These are phyloP conservation scores for Rachicladosporium sp. DNA, from an alignment of 2,329 filamentous ascomycete species.

Conservation along the genomic window DNA sequence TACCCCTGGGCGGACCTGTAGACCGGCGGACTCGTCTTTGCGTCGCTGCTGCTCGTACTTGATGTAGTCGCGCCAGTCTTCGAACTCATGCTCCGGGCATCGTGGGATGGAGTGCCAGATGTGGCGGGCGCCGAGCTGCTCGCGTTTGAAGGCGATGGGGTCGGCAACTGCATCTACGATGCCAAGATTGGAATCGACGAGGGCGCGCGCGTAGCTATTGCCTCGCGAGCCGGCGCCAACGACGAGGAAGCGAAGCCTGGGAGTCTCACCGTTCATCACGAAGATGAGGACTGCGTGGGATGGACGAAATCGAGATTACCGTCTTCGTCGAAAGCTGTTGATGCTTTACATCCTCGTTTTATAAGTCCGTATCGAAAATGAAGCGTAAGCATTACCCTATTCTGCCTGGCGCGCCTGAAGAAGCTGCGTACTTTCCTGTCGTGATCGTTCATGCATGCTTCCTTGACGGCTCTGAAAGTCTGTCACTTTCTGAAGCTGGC, in stretches of 20 bases:
- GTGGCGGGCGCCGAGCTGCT: conserved; percentile 55
- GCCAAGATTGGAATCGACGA: conserved; percentile 52
- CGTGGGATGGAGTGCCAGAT: conserved; percentile 50
- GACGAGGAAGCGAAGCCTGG: conserved; percentile 50
- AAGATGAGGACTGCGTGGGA: too few relatives aligned
- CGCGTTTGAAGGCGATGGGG: conserved; percentile 64
- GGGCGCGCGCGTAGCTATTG: conserved; percentile 57
- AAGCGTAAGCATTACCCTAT: too few relatives aligned
- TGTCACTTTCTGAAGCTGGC: too few relatives aligned
- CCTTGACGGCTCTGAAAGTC: too few relatives aligned
- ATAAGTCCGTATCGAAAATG: too few relatives aligned
- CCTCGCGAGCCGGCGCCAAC: conserved; percentile 77
- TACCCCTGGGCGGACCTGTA: conserved; percentile 26
- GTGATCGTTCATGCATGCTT: too few relatives aligned
- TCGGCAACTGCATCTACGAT: conserved; percentile 70
- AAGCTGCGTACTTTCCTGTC: too few relatives aligned
- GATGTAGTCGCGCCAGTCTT: conserved; percentile 64
- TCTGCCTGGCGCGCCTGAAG: too few relatives aligned
- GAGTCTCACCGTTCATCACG: too few relatives aligned
- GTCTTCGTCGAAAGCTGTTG: too few relatives aligned
- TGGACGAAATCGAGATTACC: too few relatives aligned
- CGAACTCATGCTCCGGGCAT: conserved; percentile 54
- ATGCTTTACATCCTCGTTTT: too few relatives aligned
- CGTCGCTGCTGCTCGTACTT: conserved; percentile 55
- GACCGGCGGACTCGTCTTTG: conserved; percentile 37